These are phyloP conservation scores for Diaporthe humulicola DNA, from an alignment of 2,329 filamentous ascomycete genomes.

Conservation along the genomic window DNA sequence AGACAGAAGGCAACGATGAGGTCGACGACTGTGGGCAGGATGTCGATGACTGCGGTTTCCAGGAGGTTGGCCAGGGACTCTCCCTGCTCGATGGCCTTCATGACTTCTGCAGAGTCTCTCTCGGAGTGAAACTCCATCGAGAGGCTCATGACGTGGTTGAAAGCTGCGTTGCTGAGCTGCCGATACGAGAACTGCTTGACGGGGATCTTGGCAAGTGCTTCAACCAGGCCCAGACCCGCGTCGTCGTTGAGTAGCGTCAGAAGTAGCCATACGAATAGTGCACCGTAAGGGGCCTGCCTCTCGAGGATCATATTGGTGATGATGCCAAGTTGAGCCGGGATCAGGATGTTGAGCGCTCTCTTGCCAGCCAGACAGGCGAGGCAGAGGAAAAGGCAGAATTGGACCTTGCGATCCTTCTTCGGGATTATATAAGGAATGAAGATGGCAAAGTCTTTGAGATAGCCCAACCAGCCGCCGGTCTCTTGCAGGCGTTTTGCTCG, in stretches of 20 bases:
- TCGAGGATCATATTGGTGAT: constrained; percentile 7
- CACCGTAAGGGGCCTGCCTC: background rate
- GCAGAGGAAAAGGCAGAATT: background rate
- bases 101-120: constrained; percentile 74
- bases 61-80: constrained; percentile 70
- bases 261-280: constrained; percentile 3
- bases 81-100: constrained; percentile 75
- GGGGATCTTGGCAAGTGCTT: constrained; percentile 51
- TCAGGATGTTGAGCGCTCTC: constrained; percentile 6
- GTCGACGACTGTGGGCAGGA: constrained; percentile 74
- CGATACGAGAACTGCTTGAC: constrained; percentile 70
- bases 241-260: background rate
- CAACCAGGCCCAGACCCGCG: background rate
- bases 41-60: constrained; percentile 69
- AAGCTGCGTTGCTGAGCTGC: constrained; percentile 71
- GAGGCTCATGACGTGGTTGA: constrained; percentile 76
- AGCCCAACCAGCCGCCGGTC: constrained; percentile 34
- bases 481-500: constrained; percentile 8
- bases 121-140: constrained; percentile 79
- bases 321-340: constrained; percentile 16
- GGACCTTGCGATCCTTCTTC: constrained; percentile 21
- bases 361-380: background rate
- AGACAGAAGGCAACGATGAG: constrained; percentile 71
- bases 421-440: constrained; percentile 23
- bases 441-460: constrained; percentile 36